A percentile compares a stretch with the other conserved stretches of the same genome.
Evolutionary conservation across 805 yeast species (phyloP).

Genomic region (Candida piceae): DNA sequence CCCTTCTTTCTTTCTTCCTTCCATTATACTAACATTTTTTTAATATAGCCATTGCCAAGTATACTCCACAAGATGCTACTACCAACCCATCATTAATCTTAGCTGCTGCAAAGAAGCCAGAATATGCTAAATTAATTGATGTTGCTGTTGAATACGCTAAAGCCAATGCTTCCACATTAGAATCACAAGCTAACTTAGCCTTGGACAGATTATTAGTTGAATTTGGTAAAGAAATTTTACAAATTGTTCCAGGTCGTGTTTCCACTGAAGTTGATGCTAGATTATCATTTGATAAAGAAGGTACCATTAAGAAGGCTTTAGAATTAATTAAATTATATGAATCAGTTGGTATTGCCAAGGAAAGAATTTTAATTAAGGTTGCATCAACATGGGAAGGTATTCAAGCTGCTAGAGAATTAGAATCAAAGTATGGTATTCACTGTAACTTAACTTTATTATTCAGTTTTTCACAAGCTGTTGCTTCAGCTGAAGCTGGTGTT

Average conservation of each 20-base stretch:
- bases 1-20: conserved; percentile 7
- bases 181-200: conserved; percentile 74
- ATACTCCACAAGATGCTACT: conserved; percentile 98
- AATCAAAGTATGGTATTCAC: conserved; percentile 85
- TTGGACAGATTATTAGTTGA: conserved; percentile 91
- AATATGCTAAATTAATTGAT: conserved; percentile 86
- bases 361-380: conserved; percentile 88
- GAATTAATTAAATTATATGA: conserved; percentile 85
- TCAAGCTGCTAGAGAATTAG: conserved; percentile 95
- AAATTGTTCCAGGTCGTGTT: conserved; percentile 97
- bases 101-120: conserved; percentile 90
- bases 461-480: conserved; percentile 96
- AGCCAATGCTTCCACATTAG: conserved; percentile 49
- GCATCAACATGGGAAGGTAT: conserved; percentile 99
- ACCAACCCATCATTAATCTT: conserved; percentile 97
- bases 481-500: conserved; percentile 96
- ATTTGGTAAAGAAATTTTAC: conserved; percentile 89
- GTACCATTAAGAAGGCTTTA: conserved; percentile 88
- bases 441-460: conserved; percentile 91
- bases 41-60: conserved; percentile 72
- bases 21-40: conserved; percentile 8
- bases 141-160: conserved; percentile 85
- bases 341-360: conserved; percentile 78
- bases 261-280: conserved; percentile 99
- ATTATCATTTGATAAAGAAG: conserved; percentile 92